Evolutionary conservation across 257 asterid species (phyloP).

Genomic region (Phtheirospermum japonicum): DNA sequence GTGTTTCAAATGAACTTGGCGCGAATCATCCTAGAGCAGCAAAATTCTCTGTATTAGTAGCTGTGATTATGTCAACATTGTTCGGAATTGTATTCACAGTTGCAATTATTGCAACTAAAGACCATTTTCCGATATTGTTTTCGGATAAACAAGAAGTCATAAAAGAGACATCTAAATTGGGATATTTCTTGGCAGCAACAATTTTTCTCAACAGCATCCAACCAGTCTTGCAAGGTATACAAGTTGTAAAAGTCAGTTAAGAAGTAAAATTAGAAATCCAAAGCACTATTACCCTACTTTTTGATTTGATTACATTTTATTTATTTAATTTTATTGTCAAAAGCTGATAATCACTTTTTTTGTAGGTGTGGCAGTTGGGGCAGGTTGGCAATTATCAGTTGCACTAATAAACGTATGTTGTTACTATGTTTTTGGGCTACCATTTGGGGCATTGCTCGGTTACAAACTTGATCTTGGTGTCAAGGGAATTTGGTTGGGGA

Average conservation of each 20-base stretch:
- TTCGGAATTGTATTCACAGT: slow-evolving; percentile 53
- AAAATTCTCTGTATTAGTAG: slow-evolving; percentile 50
- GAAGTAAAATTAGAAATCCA: too few relatives aligned
- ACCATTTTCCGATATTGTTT: slow-evolving; percentile 50
- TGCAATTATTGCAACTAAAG: slow-evolving; percentile 42
- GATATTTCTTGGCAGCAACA: slow-evolving; percentile 66
- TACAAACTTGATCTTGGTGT: slow-evolving; percentile 57
- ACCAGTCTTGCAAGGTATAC: slow-evolving; percentile 84
- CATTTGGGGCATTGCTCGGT: slow-evolving; percentile 76
- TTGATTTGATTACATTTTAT: too few relatives aligned
- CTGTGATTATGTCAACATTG: slow-evolving; percentile 51
- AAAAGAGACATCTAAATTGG: slow-evolving; percentile 51
- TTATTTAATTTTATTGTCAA: not conserved
- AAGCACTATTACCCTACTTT: too few relatives aligned
- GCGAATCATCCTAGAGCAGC: slow-evolving; percentile 75
- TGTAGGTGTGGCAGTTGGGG: slow-evolving; percentile 94
- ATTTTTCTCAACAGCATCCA: slow-evolving; percentile 76
- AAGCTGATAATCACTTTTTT: not conserved
- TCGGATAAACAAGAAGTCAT: slow-evolving; percentile 50
- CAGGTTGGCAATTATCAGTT: slow-evolving; percentile 81
- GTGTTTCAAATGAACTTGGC: slow-evolving; percentile 82
- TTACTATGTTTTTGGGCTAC: slow-evolving; percentile 71
- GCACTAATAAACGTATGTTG: slow-evolving; percentile 59
- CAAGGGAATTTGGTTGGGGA: slow-evolving; percentile 77
- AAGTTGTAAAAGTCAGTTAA: too few relatives aligned